phyloP scores from a whole-genome alignment of 257 asterid species.

The Jaltomata sinuosa region DNA sequence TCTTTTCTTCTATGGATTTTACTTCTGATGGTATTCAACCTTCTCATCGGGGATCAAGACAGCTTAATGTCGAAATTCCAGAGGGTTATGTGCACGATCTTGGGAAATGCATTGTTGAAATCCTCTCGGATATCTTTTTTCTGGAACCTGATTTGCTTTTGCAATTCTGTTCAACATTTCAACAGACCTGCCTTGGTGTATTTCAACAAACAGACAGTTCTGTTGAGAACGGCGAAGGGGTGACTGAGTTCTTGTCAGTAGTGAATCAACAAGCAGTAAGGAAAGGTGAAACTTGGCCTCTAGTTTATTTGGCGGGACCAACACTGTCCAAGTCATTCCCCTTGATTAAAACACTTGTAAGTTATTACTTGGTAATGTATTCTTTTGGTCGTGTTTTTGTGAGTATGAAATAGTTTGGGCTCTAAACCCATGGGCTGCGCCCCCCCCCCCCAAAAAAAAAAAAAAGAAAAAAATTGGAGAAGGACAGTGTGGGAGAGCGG shows the following conservation, averaged over 20 bases:
- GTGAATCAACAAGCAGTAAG: slow-evolving; percentile 55
- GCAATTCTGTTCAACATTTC: slow-evolving; percentile 54
- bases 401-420: background rate
- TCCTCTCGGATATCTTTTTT: slow-evolving; percentile 51
- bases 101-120: slow-evolving; percentile 75
- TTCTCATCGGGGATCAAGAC: slow-evolving; percentile 43
- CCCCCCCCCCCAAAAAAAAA: background rate
- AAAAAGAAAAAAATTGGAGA: background rate
- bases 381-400: background rate
- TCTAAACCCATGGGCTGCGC: background rate
- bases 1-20: slow-evolving; percentile 20
- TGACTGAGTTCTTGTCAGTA: slow-evolving; percentile 44
- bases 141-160: slow-evolving; percentile 43
- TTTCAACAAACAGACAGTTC: slow-evolving; percentile 43
- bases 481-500: background rate
- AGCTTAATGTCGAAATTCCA: slow-evolving; percentile 34
- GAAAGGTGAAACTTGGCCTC: slow-evolving; percentile 87
- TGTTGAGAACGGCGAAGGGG: slow-evolving; percentile 39
- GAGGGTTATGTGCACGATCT: slow-evolving; percentile 47
- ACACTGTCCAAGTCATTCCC: slow-evolving; percentile 49
- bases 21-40: slow-evolving; percentile 28
- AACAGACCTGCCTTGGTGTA: slow-evolving; percentile 49
- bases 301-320: slow-evolving; percentile 68
- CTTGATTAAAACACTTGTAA: slow-evolving; percentile 49
- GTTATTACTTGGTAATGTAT: slow-evolving; percentile 15